phyloP scores from a whole-genome alignment of 768 basidiomycete genomes.

The Panaeolus papilionaceus region DNA sequence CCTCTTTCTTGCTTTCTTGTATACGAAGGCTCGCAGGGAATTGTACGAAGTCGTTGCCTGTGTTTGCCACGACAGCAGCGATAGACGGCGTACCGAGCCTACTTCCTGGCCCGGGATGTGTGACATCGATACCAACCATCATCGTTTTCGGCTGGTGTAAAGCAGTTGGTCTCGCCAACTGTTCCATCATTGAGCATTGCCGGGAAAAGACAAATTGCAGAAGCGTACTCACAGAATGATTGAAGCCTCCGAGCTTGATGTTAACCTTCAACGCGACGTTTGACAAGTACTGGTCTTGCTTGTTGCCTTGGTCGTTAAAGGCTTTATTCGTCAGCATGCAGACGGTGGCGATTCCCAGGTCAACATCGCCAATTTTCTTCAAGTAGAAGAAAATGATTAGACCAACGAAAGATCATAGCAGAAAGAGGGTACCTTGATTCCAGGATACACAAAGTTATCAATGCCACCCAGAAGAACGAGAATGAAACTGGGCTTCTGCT shows the following conservation, averaged over 20 bases:
- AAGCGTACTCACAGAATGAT: constrained; percentile 56
- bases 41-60: constrained; percentile 72
- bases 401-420: background rate
- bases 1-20: constrained; percentile 63
- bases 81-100: constrained; percentile 79
- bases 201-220: constrained; percentile 6
- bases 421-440: constrained; percentile 61
- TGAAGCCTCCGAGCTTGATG: constrained; percentile 82
- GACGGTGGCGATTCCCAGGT: constrained; percentile 77
- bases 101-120: constrained; percentile 76
- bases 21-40: constrained; percentile 78
- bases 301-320: constrained; percentile 47
- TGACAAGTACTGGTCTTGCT: constrained; percentile 83
- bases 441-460: constrained; percentile 82
- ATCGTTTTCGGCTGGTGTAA: constrained; percentile 79
- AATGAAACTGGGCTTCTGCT: constrained; percentile 62
- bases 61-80: constrained; percentile 82
- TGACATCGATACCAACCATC: constrained; percentile 87
- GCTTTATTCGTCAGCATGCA: constrained; percentile 74
- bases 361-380: constrained; percentile 71
- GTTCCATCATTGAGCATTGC: constrained; percentile 33
- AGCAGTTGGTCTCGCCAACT: constrained; percentile 58
- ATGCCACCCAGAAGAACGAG: constrained; percentile 70
- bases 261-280: constrained; percentile 86
- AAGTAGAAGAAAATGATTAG: background rate